A percentile compares a stretch with the other conserved stretches of the same genome.
phyloP scores from a whole-genome alignment of 208 protist species.

The Vickermania spadyakhi region DNA sequence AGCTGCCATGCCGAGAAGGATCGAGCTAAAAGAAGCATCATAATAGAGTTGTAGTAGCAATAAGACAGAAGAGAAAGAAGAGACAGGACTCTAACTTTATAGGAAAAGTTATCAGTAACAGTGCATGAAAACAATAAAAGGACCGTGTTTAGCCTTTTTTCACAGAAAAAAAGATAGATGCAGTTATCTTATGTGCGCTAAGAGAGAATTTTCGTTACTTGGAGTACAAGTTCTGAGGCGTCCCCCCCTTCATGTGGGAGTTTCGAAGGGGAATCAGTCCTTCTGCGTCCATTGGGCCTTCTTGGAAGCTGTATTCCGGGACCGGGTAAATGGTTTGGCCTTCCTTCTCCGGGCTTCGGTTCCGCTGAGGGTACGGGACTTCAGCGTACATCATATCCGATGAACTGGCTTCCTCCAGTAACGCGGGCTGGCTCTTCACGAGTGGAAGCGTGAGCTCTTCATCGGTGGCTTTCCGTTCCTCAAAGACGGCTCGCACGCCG shows the following conservation, averaged over 20 bases:
- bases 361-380: conserved; percentile 48
- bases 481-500: conserved; percentile 78
- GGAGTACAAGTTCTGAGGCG: conserved; percentile 14
- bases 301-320: conserved; percentile 56
- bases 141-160: too few species aligned
- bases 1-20: conserved; percentile 15
- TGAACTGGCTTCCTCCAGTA: conserved; percentile 78
- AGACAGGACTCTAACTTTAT: not conserved
- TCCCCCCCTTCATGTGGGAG: conserved; percentile 24
- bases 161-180: too few species aligned
- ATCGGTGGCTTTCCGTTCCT: conserved; percentile 49
- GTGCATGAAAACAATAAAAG: not conserved
- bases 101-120: not conserved
- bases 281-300: conserved; percentile 56
- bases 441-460: conserved; percentile 32
- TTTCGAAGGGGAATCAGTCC: conserved; percentile 46
- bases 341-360: conserved; percentile 19
- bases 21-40: conserved; percentile 7
- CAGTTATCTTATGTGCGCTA: not conserved
- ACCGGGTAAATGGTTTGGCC: conserved; percentile 45
- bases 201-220: not conserved
- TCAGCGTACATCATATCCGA: conserved; percentile 72
- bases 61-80: not conserved
- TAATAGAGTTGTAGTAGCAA: too few species aligned
- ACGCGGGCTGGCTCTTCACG: conserved; percentile 33